A percentile compares a stretch with the other conserved stretches of the same genome.
Conservation (phyloP, 2,329 filamentous ascomycete genomes). For the Fragosphaeria purpurea region DNA sequence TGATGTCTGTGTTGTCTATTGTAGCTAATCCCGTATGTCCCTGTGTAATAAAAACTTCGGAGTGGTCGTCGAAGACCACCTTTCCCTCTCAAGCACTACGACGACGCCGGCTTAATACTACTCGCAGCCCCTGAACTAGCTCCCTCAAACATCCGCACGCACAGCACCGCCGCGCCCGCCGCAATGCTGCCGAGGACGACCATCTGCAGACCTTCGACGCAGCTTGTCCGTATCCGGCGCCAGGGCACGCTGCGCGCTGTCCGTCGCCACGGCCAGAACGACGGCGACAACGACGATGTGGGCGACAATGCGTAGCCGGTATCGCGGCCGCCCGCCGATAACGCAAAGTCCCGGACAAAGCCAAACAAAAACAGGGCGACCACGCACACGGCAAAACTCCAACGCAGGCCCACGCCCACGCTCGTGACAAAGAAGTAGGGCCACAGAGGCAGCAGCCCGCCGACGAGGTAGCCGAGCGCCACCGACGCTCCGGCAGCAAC, state of each 20-base stretch:
- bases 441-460: conserved; percentile 21
- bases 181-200: conserved; percentile 21
- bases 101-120: too few relatives aligned
- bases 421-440: conserved; percentile 20
- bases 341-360: conserved; percentile 17
- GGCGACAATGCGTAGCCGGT: too few relatives aligned
- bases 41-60: too few relatives aligned
- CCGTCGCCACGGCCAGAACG: background rate
- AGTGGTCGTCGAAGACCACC: too few relatives aligned
- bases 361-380: conserved; percentile 22
- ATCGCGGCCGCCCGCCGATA: conserved; percentile 3
- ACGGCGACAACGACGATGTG: background rate
- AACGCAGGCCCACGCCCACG: conserved; percentile 20
- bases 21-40: too few relatives aligned
- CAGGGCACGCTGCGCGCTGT: conserved; percentile 9
- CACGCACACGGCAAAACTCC: conserved; percentile 23
- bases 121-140: background rate
- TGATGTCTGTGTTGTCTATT: too few relatives aligned
- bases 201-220: conserved; percentile 22
- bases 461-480: conserved; percentile 20
- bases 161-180: conserved; percentile 20
- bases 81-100: too few relatives aligned
- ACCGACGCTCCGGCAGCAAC: conserved; percentile 18
- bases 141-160: conserved; percentile 18
- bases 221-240: conserved; percentile 15